Evolutionary conservation across 176 grass and related monocot genomes (phyloP).

Genomic region (Hyparrhenia diplandra): DNA sequence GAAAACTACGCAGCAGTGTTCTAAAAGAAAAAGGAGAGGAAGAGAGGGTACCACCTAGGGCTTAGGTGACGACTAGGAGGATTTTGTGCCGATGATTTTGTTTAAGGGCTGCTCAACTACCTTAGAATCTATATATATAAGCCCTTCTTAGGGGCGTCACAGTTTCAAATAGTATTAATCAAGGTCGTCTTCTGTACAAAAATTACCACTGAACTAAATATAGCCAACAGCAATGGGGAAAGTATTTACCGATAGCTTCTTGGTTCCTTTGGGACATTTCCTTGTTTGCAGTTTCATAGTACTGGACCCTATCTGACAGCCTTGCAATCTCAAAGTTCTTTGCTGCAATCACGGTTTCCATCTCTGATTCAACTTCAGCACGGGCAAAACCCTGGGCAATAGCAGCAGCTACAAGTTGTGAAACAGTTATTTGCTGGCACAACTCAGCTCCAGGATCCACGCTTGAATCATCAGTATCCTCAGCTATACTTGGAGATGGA

Average conservation of each 20-base stretch:
- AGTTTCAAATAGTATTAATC: not conserved
- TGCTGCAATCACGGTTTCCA: conserved; percentile 59
- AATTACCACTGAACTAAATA: not conserved
- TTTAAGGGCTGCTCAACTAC: not conserved
- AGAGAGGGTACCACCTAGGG: not conserved
- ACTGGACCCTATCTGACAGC: conserved; percentile 85
- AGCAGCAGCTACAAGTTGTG: conserved; percentile 64
- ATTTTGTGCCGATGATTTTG: not conserved
- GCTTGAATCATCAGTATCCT: conserved; percentile 46
- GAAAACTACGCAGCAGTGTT: not conserved
- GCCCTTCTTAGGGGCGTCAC: not conserved
- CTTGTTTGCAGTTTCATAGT: conserved; percentile 94
- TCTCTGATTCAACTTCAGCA: conserved; percentile 62
- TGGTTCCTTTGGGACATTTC: conserved; percentile 98
- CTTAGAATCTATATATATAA: not conserved
- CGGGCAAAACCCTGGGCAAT: conserved; percentile 55
- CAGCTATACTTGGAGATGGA: conserved; percentile 34
- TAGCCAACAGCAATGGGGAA: not conserved
- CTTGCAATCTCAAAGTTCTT: conserved; percentile 97
- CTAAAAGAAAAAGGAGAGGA: not conserved
- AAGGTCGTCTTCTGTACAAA: not conserved
- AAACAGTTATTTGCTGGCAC: conserved; percentile 71
- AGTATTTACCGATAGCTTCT: conserved; percentile 73
- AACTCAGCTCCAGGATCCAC: conserved; percentile 70
- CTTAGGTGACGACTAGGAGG: not conserved